Conservation (phyloP, 306 rosid species). For the Oemleria cerasiformis region DNA sequence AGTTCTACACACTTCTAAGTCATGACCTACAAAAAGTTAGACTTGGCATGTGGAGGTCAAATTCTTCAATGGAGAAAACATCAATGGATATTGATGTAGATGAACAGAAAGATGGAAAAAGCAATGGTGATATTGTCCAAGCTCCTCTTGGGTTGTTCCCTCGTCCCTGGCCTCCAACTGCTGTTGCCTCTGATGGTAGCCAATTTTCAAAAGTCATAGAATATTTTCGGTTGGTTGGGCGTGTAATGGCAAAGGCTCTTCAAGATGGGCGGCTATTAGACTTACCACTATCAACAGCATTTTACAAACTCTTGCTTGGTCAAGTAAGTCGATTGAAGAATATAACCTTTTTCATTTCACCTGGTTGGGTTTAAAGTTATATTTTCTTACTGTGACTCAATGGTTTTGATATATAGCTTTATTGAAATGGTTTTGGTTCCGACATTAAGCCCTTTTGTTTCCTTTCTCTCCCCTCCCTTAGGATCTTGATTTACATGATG, state of each 20-base stretch:
- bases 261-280: constrained; percentile 97
- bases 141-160: constrained; percentile 95
- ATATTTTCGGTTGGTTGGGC: constrained; percentile 90
- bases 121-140: constrained; percentile 54
- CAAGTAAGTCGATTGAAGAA: constrained; percentile 57
- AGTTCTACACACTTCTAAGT: constrained; percentile 94
- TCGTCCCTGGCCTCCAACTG: constrained; percentile 78
- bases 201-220: constrained; percentile 68
- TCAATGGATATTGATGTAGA: constrained; percentile 72
- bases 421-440: not conserved
- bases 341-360: not conserved
- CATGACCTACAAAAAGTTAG: constrained; percentile 82
- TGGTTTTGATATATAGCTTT: not conserved
- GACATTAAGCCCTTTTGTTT: constrained; percentile 1
- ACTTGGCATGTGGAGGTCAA: constrained; percentile 92
- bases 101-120: constrained; percentile 42
- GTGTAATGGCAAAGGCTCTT: constrained; percentile 93
- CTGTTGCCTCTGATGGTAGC: constrained; percentile 73
- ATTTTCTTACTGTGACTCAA: not conserved
- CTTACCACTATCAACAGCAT: constrained; percentile 81
- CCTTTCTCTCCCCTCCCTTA: constrained; percentile 28
- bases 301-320: constrained; percentile 86
- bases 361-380: constrained; percentile 2
- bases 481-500: constrained; percentile 98
- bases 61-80: constrained; percentile 41